Base-by-base conservation (phyloP, 1,284 basidiomycete genomes). In the Papiliotrema flavescens region DNA sequence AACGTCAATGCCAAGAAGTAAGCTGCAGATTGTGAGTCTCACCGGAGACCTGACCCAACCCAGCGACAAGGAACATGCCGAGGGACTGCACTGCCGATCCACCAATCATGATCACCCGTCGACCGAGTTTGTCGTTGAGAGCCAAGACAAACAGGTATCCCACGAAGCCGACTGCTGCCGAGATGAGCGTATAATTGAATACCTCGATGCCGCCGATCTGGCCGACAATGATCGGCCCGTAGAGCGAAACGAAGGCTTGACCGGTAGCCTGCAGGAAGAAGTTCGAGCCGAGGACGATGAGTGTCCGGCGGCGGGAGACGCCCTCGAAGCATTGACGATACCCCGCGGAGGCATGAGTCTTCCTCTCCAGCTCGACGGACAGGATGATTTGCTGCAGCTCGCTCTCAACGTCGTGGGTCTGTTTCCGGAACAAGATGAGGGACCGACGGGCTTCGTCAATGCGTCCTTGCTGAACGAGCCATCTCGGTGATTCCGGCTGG, bases 221-320 rank as follows among this genome's bases (percentile, higher is more conserved):
- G n/a, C 20, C 19, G 47, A 48, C 19, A 24, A 54, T n/a, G 40
- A 54, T 26, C n/a, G 53, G 17, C 7, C 53, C 53, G 35, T 54
- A 54, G 5, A 26, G 36, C 9, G 47, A 49, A 9, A 28, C 43
- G 45, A 53, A 51, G 14, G 50, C 40, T 22, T 56, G 51, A 13
- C 58, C 58, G 13, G 48, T 54, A 8, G 51, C 51, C 45, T 60
- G 58, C 19, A 54, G 47, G 44, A 60, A 60, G 34, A 60, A 54
- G 45, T 55, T 59, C 15, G 44, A 20, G 17, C 28, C 48, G 15
- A 55, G n/a, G 26, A 59, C 54, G 20, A 59, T 56, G 9, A 60
- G 32, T 2, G 55, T 57, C 22, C 56, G 53, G 20, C 56, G 56
- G 11, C 53, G 49, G 36, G 54, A 46, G 36, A n/a, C 22, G 22